These are phyloP conservation scores for Acanthamoeba triangularis DNA, from an alignment of 208 protist genomes.

Conservation along the genomic window DNA sequence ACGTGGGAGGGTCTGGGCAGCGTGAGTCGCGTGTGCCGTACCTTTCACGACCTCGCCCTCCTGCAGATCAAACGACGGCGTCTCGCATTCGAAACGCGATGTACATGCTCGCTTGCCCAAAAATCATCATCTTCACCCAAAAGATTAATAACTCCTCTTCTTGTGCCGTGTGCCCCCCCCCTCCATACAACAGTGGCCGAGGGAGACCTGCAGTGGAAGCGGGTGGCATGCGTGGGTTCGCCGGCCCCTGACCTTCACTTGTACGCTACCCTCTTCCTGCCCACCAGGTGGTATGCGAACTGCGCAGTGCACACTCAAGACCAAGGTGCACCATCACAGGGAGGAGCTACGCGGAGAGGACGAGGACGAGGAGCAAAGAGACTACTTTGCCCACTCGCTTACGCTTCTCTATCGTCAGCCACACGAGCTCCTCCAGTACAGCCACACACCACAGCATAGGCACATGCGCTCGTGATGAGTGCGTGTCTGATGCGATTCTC, in stretches of 20 bases:
- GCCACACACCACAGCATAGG: not conserved
- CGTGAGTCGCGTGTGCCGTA: not conserved
- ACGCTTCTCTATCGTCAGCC: not conserved
- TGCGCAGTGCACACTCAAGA: not conserved
- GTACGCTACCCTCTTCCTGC: not conserved
- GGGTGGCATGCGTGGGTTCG: not conserved
- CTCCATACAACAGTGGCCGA: not conserved
- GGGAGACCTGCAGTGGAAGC: not conserved
- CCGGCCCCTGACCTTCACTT: not conserved
- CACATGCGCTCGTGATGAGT: too few species aligned
- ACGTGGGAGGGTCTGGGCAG: not conserved
- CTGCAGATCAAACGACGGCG: not conserved
- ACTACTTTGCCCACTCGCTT: conserved; percentile 33
- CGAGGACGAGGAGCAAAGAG: not conserved
- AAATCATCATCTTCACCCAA: not conserved
- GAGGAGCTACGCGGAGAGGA: conserved; percentile 8
- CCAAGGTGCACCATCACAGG: not conserved
- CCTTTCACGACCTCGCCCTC: not conserved
- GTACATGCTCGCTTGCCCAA: not conserved
- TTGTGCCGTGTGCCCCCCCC: too few species aligned
- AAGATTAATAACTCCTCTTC: too few species aligned
- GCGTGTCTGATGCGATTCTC: not conserved
- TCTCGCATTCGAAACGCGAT: not conserved
- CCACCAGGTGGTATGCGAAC: not conserved
- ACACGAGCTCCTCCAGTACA: conserved; percentile 1